Conservation (phyloP, 331 rosid species). For the Acacia pycnantha region DNA sequence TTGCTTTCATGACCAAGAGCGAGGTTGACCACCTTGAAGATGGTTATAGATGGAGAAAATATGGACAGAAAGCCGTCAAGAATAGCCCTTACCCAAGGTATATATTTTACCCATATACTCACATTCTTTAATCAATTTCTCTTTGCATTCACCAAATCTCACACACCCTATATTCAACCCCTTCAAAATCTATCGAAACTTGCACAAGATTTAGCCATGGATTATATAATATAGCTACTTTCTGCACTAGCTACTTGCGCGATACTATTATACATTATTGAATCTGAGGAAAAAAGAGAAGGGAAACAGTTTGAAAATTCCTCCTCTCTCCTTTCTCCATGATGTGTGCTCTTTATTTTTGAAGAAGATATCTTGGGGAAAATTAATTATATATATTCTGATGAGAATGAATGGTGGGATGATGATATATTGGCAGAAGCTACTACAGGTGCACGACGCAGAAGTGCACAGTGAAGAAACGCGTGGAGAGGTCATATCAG, state of each 20-base stretch:
- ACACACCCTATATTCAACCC: background rate
- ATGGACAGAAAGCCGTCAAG: slow-evolving; percentile 94
- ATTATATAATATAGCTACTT: background rate
- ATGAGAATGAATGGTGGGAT: background rate
- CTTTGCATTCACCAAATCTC: background rate
- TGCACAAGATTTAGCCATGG: background rate
- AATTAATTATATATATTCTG: background rate
- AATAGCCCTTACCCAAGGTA: slow-evolving; percentile 96
- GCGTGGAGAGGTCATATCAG: slow-evolving; percentile 90
- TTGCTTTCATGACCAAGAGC: slow-evolving; percentile 95
- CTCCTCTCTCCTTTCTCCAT: too few species aligned
- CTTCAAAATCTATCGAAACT: background rate
- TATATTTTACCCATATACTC: background rate
- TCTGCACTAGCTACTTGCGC: background rate
- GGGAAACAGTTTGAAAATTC: too few species aligned
- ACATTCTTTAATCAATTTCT: background rate
- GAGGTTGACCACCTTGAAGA: slow-evolving; percentile 97
- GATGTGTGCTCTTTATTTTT: too few species aligned
- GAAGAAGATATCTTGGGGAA: background rate
- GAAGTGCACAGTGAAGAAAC: slow-evolving; percentile 89
- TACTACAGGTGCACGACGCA: slow-evolving; percentile 94
- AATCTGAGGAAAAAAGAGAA: too few species aligned
- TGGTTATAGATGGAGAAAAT: slow-evolving; percentile 98
- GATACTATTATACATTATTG: background rate
- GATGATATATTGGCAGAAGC: slow-evolving; percentile 51